A percentile compares a stretch with the other conserved stretches of the same genome.
Evolutionary conservation across 345 rosid species (phyloP).

Genomic region (Eutrema heterophyllum): DNA sequence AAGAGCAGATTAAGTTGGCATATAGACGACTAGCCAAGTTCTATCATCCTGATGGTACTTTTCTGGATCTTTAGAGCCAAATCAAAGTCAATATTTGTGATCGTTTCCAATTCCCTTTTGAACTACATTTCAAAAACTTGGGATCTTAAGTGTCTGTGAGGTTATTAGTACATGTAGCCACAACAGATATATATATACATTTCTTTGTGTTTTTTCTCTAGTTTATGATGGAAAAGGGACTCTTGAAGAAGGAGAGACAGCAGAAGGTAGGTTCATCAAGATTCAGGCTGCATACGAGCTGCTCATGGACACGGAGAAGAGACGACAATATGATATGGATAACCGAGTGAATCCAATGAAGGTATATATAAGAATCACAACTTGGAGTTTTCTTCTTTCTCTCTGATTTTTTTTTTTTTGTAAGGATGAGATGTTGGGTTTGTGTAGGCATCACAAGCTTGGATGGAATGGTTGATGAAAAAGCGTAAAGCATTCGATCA

Average conservation of each 20-base stretch:
- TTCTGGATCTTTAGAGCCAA: not conserved
- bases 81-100: too few species aligned
- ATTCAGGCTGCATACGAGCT: constrained; percentile 98
- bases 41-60: constrained; percentile 93
- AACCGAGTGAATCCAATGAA: constrained; percentile 87
- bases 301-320: constrained; percentile 71
- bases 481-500: constrained; percentile 94
- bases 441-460: constrained; percentile 89
- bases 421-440: not conserved
- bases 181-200: too few species aligned
- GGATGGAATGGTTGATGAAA: constrained; percentile 96
- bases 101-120: too few species aligned
- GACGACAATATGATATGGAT: constrained; percentile 74
- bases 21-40: constrained; percentile 87
- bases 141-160: too few species aligned
- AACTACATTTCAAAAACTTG: too few species aligned
- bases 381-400: not conserved
- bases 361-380: constrained; percentile 33
- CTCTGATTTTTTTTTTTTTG: not conserved
- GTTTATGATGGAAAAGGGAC: constrained; percentile 91
- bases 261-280: constrained; percentile 94
- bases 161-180: too few species aligned
- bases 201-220: constrained; percentile 32
- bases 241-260: constrained; percentile 92
- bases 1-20: constrained; percentile 77